A percentile compares a stretch with the other conserved stretches of the same genome.
These are phyloP conservation scores for Dysphania ambrosioides DNA, from an alignment of 148 eudicot genomes.

Conservation along the genomic window DNA sequence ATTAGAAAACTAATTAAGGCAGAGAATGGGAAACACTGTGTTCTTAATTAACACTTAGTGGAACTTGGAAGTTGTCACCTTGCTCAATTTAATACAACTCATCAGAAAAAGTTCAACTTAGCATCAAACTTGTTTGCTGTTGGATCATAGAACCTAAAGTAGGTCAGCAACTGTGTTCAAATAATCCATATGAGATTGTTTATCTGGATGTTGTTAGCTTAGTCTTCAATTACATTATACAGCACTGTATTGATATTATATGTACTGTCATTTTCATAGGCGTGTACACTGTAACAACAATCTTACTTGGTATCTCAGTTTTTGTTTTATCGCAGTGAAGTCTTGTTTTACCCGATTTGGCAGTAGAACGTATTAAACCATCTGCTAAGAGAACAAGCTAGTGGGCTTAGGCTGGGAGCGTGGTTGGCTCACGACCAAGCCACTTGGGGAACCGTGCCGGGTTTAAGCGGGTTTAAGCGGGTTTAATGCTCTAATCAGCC, in stretches of 20 bases:
- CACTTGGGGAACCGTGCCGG: too few relatives aligned
- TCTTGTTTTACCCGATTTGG: background rate
- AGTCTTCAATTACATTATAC: too few relatives aligned
- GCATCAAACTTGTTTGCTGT: conserved; percentile 26
- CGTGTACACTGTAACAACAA: too few relatives aligned
- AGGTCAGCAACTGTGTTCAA: conserved; percentile 13
- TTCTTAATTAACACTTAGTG: background rate
- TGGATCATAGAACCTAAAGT: conserved; percentile 24
- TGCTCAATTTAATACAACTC: background rate
- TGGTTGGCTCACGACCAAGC: too few relatives aligned
- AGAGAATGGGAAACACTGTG: background rate
- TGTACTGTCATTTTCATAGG: background rate
- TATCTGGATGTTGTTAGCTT: conserved; percentile 3
- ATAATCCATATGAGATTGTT: conserved; percentile 8
- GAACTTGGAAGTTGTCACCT: conserved; percentile 13
- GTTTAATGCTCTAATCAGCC: background rate
- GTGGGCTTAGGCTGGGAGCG: too few relatives aligned
- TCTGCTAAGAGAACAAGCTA: too few relatives aligned
- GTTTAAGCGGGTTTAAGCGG: background rate
- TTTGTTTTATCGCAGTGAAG: background rate
- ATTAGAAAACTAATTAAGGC: conserved; percentile 11
- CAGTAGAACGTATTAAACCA: too few relatives aligned
- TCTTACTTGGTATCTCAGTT: background rate
- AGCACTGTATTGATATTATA: conserved; percentile 3
- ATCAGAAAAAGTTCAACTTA: background rate